Evolutionary conservation across 2,329 filamentous ascomycete genomes (phyloP).

Genomic region (Fusarium sp.): DNA sequence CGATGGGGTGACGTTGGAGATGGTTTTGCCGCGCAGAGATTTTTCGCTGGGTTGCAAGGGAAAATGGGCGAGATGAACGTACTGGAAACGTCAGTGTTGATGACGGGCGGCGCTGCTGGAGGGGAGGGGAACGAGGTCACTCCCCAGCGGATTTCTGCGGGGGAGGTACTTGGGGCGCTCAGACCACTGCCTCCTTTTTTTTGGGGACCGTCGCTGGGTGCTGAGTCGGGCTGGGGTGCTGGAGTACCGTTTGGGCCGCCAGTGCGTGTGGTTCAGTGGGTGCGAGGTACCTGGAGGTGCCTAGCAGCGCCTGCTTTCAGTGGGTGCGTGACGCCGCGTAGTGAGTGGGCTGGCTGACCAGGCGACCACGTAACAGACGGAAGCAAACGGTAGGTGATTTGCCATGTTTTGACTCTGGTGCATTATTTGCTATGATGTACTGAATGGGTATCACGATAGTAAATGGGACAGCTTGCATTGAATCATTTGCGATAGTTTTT

Average conservation of each 20-base stretch:
- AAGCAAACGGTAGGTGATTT: neutral
- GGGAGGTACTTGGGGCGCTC: slow-evolving; percentile 46
- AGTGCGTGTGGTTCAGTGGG: slow-evolving; percentile 2
- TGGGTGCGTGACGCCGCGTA: neutral
- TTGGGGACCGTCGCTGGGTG: slow-evolving; percentile 7
- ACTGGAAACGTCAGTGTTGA: slow-evolving; percentile 22
- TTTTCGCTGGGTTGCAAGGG: slow-evolving; percentile 60
- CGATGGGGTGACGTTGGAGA: slow-evolving; percentile 68
- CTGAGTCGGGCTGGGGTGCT: neutral
- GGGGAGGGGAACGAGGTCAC: slow-evolving; percentile 43
- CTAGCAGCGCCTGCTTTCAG: neutral
- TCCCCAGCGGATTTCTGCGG: slow-evolving; percentile 26
- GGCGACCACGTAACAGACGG: slow-evolving; percentile 26
- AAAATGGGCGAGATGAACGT: slow-evolving; percentile 33
- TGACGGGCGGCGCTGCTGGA: slow-evolving; percentile 40
- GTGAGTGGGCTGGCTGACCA: slow-evolving; percentile 4
- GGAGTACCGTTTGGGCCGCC: neutral
- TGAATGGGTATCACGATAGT: neutral
- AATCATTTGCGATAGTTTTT: neutral
- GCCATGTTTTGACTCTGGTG: neutral
- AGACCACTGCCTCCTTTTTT: slow-evolving; percentile 50
- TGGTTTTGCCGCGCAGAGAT: slow-evolving; percentile 66
- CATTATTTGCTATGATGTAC: neutral
- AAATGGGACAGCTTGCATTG: neutral
- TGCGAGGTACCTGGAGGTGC: neutral